Base-by-base conservation (phyloP, 2,329 filamentous ascomycete species). In the Cytospora chrysosperma region DNA sequence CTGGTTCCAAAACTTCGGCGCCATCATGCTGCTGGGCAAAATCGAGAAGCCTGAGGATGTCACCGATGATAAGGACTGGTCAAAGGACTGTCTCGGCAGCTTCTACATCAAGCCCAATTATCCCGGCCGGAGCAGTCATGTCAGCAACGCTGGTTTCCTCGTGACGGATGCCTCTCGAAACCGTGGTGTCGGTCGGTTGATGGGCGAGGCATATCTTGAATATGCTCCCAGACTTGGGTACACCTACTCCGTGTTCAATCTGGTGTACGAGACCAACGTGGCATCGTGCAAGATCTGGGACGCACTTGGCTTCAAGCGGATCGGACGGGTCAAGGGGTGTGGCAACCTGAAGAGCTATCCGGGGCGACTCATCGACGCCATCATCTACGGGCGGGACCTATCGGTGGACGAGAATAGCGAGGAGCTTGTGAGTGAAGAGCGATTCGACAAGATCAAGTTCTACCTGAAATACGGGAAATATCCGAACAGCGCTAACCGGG, bases 391-490 rank as follows among this genome's bases (percentile, higher is more conserved):
- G 37, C 82, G 86, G 60, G 86, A 88, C 70, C 78, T 87, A 65
- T 79, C 77, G 64, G 71, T 72, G 68, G 82, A 79, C 67, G 77
- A 43, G 89, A 92, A 71, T 51, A 85, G 84, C 70, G 92, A 95
- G 74, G 91, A 95, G 75, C 88, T 91, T 74, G 89, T 94, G 71
- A 93, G 90, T 76, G 93, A 97, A 81, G 93, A 97, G 79, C 91
- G 95, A 70, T 98, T 98, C 81, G 94, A 97, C 82, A 97, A 97
- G 82, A 98, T 98, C 75, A 90, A 93, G 73, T 98, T 91, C 81
- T 98, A 98, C 78, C 87, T 98, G 73, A 96, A 96, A 78, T 92
- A 93, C 75, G 90, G 89, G 73, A 92, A 93, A 76, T 98, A 99
- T 76, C 95, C 95, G 65, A 88, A 89, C 71, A 94, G 93, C 67